Percentiles rank a stretch among this genome's conserved stretches.
Conservation (phyloP, 345 rosid genomes). For the Syzygium grande region DNA sequence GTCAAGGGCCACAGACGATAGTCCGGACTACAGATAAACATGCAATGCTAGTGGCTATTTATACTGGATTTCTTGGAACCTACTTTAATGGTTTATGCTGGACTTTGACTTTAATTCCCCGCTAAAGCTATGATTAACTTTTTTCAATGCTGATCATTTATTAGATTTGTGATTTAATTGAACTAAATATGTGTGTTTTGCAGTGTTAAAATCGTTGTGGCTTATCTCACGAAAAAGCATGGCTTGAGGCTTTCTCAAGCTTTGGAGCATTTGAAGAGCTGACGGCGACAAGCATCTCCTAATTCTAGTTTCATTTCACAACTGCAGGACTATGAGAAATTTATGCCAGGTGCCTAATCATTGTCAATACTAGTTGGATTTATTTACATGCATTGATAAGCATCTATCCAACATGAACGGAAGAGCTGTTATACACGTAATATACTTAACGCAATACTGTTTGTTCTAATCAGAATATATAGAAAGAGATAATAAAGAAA, state of each 20-base stretch:
- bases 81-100: neutral
- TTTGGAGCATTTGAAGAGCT: slow-evolving; percentile 21
- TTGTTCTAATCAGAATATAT: too few species aligned
- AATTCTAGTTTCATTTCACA: slow-evolving; percentile 51
- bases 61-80: neutral
- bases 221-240: slow-evolving; percentile 29
- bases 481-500: too few species aligned
- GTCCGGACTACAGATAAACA: neutral
- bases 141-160: neutral
- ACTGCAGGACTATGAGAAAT: slow-evolving; percentile 32
- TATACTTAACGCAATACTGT: too few species aligned
- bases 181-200: neutral
- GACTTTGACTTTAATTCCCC: neutral
- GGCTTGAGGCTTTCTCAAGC: slow-evolving; percentile 30
- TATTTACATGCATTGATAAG: neutral
- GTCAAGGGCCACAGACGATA: neutral
- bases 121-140: neutral
- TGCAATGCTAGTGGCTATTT: neutral
- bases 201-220: slow-evolving; percentile 30
- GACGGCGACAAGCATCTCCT: slow-evolving; percentile 35
- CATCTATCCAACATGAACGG: neutral
- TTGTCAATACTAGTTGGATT: neutral
- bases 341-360: slow-evolving; percentile 27
- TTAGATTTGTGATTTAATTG: neutral
- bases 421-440: too few species aligned